Evolutionary conservation across 306 rosid species (phyloP), one percentile per base, ranked within the genome.

Genomic region (Acacia confusa): DNA sequence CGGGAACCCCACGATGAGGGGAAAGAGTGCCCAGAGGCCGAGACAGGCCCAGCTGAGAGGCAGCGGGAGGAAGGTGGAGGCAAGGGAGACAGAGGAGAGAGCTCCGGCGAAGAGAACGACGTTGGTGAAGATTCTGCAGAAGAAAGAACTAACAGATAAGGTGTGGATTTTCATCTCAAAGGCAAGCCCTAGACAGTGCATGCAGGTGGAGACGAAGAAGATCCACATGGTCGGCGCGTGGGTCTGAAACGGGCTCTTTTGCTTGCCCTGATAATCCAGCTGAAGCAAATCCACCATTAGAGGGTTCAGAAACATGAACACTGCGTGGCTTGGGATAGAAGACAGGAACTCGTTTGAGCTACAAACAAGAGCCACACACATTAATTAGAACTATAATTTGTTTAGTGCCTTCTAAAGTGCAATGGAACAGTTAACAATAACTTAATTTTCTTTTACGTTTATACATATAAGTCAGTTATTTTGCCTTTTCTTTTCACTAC

Each of bases 191-290:
- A 79, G 48, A 69, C 77, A 79, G 71, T 79, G 82, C 34, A 79
- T 20, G 68, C 60, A 40, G 4, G 82, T 79, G 16, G 82, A 44
- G 2, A 41, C 82, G 48, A 79, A 79, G 77, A 79, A 79, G 28
- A 79, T 70, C 82, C 82, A 79, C 77, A 79, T 79, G 61, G 72
- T 79, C 11, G 82, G 70, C 24, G 77, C 60, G 77, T 70, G 82
- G 12, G 77, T 27, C 24, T 79, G 47, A 15, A 70, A 79, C 1
- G 82, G 82, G 17, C 77, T 55, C 6, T 9, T 16, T 1, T 25
- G 1, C 25, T 79, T 79, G 70, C 4, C 43, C 7, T 79, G 82
- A 20, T 70, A 79, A 53, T 79, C 70, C 70, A 79, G 70, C 57
- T 79, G 82, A 4, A 79, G 34, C 0, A 79, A 70, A 63, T 79